These are phyloP conservation scores for Magnolia changhungtana DNA, from an alignment of 164 flowering plant genomes.

Conservation along the genomic window DNA sequence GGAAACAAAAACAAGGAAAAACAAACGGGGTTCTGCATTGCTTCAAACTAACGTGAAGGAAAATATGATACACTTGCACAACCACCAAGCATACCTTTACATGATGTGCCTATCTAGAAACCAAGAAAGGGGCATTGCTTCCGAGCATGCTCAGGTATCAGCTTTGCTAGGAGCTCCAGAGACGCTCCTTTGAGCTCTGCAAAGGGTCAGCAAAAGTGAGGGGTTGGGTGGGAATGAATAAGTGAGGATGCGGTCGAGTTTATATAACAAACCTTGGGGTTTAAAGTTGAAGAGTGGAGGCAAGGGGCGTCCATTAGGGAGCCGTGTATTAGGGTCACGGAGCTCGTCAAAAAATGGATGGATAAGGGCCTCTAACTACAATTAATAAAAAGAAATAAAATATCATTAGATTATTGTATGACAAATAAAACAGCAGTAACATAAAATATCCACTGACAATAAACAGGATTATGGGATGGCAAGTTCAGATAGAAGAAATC, in stretches of 20 bases:
- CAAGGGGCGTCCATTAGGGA: conserved; percentile 36
- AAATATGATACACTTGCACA: conserved; percentile 9
- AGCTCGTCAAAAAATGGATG: conserved; percentile 38
- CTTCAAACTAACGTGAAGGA: neutral
- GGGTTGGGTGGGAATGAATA: neutral
- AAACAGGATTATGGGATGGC: neutral
- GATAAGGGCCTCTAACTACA: conserved; percentile 32
- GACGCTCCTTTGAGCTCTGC: conserved; percentile 37
- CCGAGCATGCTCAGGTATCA: conserved; percentile 35
- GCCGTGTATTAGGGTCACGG: conserved; percentile 35
- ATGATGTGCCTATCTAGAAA: conserved; percentile 12
- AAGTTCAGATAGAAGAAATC: neutral
- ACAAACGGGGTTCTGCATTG: neutral
- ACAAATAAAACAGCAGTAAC: neutral
- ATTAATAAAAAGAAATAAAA: neutral
- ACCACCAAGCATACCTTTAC: conserved; percentile 4
- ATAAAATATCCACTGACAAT: neutral
- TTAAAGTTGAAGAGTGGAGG: conserved; percentile 39
- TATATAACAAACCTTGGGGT: conserved; percentile 25
- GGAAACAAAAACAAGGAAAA: neutral
- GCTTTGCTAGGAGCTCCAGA: conserved; percentile 27
- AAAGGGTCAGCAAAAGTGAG: neutral
- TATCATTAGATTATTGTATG: neutral
- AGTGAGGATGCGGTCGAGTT: neutral
- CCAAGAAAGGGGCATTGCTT: conserved; percentile 37